Percentiles rank a stretch among this genome's conserved stretches.
These are phyloP conservation scores for Vanrija humicola DNA, from an alignment of 1,284 basidiomycete genomes.

Conservation along the genomic window DNA sequence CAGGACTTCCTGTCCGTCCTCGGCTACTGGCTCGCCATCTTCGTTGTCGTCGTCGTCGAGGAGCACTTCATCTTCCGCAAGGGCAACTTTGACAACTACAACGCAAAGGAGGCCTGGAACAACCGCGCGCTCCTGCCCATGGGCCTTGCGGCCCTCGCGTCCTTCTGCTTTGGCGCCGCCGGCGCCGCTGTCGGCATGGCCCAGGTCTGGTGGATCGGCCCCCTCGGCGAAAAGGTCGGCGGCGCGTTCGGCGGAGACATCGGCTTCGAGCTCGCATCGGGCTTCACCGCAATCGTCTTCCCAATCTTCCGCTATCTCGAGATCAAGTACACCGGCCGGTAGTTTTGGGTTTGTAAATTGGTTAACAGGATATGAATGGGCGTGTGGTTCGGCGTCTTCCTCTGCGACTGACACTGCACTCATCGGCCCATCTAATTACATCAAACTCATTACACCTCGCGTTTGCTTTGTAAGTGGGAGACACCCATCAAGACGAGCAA, in stretches of 20 bases:
- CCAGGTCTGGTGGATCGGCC: slow-evolving; percentile 40
- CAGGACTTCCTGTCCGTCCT: slow-evolving; percentile 19
- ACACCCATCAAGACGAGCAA: no score
- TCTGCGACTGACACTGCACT: no score
- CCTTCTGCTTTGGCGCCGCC: slow-evolving; percentile 26
- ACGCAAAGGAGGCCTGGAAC: slow-evolving; percentile 41
- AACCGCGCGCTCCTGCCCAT: slow-evolving; percentile 21
- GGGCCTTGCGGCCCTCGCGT: slow-evolving; percentile 26
- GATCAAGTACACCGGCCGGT: slow-evolving; percentile 16
- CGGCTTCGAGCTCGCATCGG: slow-evolving; percentile 38
- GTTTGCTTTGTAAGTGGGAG: no score
- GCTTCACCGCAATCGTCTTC: slow-evolving; percentile 39
- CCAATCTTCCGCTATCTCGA: slow-evolving; percentile 40
- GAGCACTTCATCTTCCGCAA: slow-evolving; percentile 49
- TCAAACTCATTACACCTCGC: no score
- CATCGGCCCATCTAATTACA: no score
- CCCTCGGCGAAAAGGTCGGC: slow-evolving; percentile 22
- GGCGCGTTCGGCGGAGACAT: slow-evolving; percentile 29
- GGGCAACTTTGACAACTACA: slow-evolving; percentile 36
- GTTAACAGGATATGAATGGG: not conserved
- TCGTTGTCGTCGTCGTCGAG: slow-evolving; percentile 40
- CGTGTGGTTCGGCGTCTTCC: no score
- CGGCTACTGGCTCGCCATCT: slow-evolving; percentile 47
- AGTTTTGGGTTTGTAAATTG: not conserved
- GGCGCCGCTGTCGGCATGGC: slow-evolving; percentile 42